Conservation (phyloP, 2,329 filamentous ascomycete species). For the Fusarium luffae region DNA sequence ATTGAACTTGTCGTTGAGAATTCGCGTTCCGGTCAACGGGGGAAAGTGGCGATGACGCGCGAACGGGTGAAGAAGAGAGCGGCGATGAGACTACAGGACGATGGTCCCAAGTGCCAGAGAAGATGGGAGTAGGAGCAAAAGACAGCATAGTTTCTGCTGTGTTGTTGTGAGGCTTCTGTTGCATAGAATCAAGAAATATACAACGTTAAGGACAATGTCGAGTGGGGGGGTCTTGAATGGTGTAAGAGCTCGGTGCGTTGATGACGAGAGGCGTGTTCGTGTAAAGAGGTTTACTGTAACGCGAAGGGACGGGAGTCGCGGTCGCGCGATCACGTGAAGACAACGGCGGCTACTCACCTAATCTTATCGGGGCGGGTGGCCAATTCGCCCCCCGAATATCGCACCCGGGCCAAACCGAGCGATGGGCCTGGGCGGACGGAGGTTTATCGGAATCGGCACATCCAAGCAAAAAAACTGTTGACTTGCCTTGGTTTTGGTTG, state of each 20-base stretch:
- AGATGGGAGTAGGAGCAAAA: slow-evolving; percentile 56
- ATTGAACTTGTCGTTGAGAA: slow-evolving; percentile 57
- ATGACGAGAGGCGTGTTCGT: slow-evolving; percentile 24
- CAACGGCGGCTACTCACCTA: neutral
- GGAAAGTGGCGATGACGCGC: slow-evolving; percentile 61
- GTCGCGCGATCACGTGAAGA: slow-evolving; percentile 50
- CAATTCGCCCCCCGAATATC: slow-evolving; percentile 31
- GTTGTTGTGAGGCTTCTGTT: slow-evolving; percentile 48
- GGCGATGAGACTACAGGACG: slow-evolving; percentile 60
- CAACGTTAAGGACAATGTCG: neutral
- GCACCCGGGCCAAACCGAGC: slow-evolving; percentile 44
- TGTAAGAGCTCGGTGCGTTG: slow-evolving; percentile 6
- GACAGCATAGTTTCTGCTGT: slow-evolving; percentile 53
- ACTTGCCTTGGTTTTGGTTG: slow-evolving; percentile 34
- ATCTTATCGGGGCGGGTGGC: slow-evolving; percentile 7
- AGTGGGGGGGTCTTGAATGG: neutral
- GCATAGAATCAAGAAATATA: slow-evolving; percentile 41
- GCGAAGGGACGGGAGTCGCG: slow-evolving; percentile 37
- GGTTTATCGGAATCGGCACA: slow-evolving; percentile 45
- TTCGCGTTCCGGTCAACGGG: slow-evolving; percentile 56
- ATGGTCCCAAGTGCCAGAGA: slow-evolving; percentile 57
- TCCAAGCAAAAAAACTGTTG: slow-evolving; percentile 43
- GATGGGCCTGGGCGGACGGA: slow-evolving; percentile 41
- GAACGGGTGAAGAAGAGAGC: slow-evolving; percentile 66
- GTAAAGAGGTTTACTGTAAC: slow-evolving; percentile 39